Evolutionary conservation across 2,329 filamentous ascomycete species (phyloP), one percentile per base, ranked within the genome.

Genomic region (Nothophoma quercina): DNA sequence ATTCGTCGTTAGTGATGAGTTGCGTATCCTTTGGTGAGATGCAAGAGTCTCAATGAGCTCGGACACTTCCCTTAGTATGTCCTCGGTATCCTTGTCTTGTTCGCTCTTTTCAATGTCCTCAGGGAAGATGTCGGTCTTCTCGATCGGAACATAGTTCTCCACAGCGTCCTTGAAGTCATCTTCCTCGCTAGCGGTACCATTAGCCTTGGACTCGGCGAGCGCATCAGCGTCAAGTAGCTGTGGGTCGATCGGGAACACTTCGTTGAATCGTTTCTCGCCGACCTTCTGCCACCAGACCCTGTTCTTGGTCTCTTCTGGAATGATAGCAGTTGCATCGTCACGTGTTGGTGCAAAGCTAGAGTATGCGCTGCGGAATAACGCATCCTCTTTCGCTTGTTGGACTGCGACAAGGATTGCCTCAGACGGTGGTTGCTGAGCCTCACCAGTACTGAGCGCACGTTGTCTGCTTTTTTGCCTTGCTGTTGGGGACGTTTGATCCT

Each of bases 11-110:
- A 91, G 74, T 2, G 85, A 85, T 35, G 89, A 81, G 64, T 91
- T 90, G 54, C 90, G 88, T 69, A 91, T 92, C 58, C 88, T 85
- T 75, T 93, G 90, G 70, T 90, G 88, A 0, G 90, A 93, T 16
- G 89, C 81, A 8, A 93, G 78, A 1, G 88, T 91, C 70, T 91
- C 85, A 43, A 93, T 84, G 61, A 92, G 78, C 65, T 91, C 88
- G 1, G 88, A 89, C 26, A 92, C 88, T 35, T 90, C 87, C 51
- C 85, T 80, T 21, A 93, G 80, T 30, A 91, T 77, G 42, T 90
- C 87, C n/a, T 89, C 85, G 2, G 82, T 79, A 42, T 88, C 85
- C 63, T 85, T 84, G 22, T 87, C 83, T 26, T 81, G 75, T 51
- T 80, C 77, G 3, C 72, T 72, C 22, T 78, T 68, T 33, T 74